phyloP scores from a whole-genome alignment of 2,329 filamentous ascomycete genomes.

The Trichoderma citrinoviride region DNA sequence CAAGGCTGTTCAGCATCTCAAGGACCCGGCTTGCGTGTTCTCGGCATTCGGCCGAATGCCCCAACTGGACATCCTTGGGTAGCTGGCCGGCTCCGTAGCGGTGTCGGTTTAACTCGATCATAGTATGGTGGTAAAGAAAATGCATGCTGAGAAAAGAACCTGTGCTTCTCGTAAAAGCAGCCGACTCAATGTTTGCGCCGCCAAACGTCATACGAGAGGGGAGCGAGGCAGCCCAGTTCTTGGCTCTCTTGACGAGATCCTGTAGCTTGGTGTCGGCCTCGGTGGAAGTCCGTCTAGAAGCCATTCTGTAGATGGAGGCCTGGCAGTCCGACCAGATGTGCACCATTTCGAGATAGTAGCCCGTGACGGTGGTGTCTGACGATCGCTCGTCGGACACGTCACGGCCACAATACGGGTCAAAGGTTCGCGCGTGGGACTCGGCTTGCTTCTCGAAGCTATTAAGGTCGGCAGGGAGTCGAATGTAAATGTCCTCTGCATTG shows the following conservation, averaged over 20 bases:
- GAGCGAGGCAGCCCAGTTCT: slow-evolving; percentile 57
- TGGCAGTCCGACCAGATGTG: slow-evolving; percentile 65
- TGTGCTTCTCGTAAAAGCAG: slow-evolving; percentile 50
- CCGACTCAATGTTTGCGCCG: slow-evolving; percentile 55
- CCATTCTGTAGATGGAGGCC: slow-evolving; percentile 51
- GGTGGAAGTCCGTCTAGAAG: slow-evolving; percentile 30
- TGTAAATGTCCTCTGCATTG: slow-evolving; percentile 62
- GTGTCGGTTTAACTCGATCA: slow-evolving; percentile 65
- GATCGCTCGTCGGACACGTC: slow-evolving; percentile 28
- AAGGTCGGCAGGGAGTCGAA: slow-evolving; percentile 62
- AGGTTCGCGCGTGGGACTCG: slow-evolving; percentile 57
- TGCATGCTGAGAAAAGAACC: slow-evolving; percentile 64
- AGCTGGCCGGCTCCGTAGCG: slow-evolving; percentile 42
- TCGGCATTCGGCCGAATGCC: slow-evolving; percentile 48
- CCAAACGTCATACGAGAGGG: slow-evolving; percentile 55
- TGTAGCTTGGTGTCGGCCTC: slow-evolving; percentile 40
- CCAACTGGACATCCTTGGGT: slow-evolving; percentile 39
- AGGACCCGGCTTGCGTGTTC: slow-evolving; percentile 54
- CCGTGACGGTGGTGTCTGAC: slow-evolving; percentile 58
- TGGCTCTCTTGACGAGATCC: slow-evolving; percentile 49
- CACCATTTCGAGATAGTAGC: slow-evolving; percentile 60
- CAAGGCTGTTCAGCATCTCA: slow-evolving; percentile 44
- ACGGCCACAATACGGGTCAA: slow-evolving; percentile 48
- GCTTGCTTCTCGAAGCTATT: slow-evolving; percentile 60
- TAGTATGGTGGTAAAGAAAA: slow-evolving; percentile 61